Base-by-base conservation (phyloP, 768 basidiomycete genomes). In the Mycena kentingensis region DNA sequence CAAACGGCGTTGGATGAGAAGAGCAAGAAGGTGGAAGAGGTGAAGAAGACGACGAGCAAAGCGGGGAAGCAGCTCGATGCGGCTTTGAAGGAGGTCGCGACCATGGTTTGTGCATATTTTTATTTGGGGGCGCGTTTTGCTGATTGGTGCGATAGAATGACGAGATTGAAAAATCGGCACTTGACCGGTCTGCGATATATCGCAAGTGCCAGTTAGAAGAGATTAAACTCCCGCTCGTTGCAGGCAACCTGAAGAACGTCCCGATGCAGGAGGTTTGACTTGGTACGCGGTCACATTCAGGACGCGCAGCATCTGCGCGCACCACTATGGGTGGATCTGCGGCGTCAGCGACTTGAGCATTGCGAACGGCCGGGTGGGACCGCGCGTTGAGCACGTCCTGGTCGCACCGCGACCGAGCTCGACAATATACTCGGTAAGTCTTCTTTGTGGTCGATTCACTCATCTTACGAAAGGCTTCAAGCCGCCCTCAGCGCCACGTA, bases 251-350 rank as follows among this genome's bases (percentile, higher is more conserved):
- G 49, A 87, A 83, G 67, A 82, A 90, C 60, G 91, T 98, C 2
- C 90, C 96, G 0, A 90, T 98, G 83, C 93, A 98, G 65, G 97
- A 98, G 83, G 93, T 92, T n/a, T n/a, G n/a, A n/a, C n/a, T n/a
- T n/a, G n/a, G n/a, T n/a, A n/a, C n/a, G n/a, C n/a, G n/a, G n/a
- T n/a, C n/a, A n/a, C n/a, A n/a, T n/a, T n/a, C n/a, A n/a, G n/a
- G n/a, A n/a, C n/a, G n/a, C n/a, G n/a, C n/a, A n/a, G n/a, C n/a
- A n/a, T n/a, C n/a, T n/a, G n/a, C n/a, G n/a, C n/a, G n/a, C n/a
- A n/a, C n/a, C n/a, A n/a, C n/a, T n/a, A n/a, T n/a, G n/a, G n/a
- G n/a, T n/a, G n/a, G n/a, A n/a, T n/a, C n/a, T n/a, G n/a, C n/a
- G n/a, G n/a, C n/a, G n/a, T n/a, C n/a, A n/a, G n/a, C n/a, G n/a